Base-by-base conservation (phyloP, 2,329 filamentous ascomycete species). In the Simplicillium aogashimaense region DNA sequence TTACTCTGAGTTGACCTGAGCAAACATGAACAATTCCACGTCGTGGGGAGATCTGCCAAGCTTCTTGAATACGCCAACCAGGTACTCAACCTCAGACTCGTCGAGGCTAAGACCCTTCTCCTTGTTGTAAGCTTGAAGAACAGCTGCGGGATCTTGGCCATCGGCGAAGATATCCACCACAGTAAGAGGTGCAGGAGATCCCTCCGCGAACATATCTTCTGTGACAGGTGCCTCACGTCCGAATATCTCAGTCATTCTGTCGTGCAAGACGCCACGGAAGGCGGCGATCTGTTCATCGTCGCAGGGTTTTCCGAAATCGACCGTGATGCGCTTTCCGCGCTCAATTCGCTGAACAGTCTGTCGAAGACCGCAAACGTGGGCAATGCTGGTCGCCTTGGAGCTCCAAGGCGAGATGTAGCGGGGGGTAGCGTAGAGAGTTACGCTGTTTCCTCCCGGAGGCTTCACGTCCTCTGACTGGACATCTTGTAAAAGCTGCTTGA, bases 1-100 rank as follows among this genome's bases (percentile, higher is more conserved):
- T 20, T 37, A 37, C 70, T 98, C 92, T 3, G 90, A 97, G 69
- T 97, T 97, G 59, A 98, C 90, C 65, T 98, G 92, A 13, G 90
- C 90, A 60, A 97, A 98, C 92, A 97, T 97, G 72, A 97, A 97
- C 16, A 97, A 73, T 65, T 98, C 92, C 35, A 97, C 86, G 58
- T 97, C 92, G 45, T 88, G 72, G 59, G 72, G 72, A 37, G 78
- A 66, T 38, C 81, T 69, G 49, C 78, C 76, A 14, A 60, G 54
- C 43, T 53, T 51, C 42, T 54, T 54, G 47, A 60, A 61, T 36
- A 57, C 55, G 50, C 88, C 80, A n/a, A 95, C 86, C 31, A 98
- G 72, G 56, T 98, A 97, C 44, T 94, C 81, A 59, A 97, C 94
- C 59, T 98, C 89, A 8, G 82, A 81, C 43, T 80, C 72, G 58